Conservation (phyloP, 75 land plant species). For the Adiantum capillusveneris region DNA sequence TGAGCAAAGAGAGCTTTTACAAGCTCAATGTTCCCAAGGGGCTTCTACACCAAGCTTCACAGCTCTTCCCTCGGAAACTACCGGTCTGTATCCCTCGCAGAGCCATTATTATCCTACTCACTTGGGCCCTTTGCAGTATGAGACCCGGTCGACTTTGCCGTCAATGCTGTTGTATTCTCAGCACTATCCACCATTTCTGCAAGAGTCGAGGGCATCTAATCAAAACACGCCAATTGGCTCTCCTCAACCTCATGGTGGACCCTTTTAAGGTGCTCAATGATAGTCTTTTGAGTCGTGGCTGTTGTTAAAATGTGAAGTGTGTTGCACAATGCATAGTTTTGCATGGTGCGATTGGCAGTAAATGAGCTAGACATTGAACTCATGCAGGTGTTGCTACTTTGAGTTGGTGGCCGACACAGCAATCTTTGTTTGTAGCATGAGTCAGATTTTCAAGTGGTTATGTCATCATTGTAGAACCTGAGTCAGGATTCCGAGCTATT, state of each 20-base stretch:
- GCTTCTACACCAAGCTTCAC: not conserved
- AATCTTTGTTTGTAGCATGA: too few species aligned
- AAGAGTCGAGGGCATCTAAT: conserved; percentile 38
- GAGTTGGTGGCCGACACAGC: too few species aligned
- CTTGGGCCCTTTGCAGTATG: not conserved
- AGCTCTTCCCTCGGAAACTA: not conserved
- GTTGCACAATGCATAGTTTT: too few species aligned
- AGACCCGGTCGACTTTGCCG: not conserved
- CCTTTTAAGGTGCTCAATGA: too few species aligned
- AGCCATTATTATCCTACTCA: not conserved
- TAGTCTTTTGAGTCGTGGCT: too few species aligned
- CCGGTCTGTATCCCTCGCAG: not conserved
- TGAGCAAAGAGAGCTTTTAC: not conserved
- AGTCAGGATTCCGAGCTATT: too few species aligned
- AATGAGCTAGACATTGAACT: too few species aligned
- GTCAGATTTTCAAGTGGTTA: too few species aligned
- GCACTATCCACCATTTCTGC: conserved; percentile 17
- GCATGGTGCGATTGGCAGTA: too few species aligned
- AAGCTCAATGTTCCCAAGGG: not conserved
- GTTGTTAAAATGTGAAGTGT: too few species aligned
- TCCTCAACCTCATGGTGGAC: conserved; percentile 23
- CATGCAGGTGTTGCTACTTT: too few species aligned
- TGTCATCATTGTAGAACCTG: too few species aligned
- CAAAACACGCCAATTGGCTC: conserved; percentile 41
- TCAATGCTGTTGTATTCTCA: conserved; percentile 19